Conservation (phyloP, 2,329 filamentous ascomycete species). For the Rhynchosporium secalis region DNA sequence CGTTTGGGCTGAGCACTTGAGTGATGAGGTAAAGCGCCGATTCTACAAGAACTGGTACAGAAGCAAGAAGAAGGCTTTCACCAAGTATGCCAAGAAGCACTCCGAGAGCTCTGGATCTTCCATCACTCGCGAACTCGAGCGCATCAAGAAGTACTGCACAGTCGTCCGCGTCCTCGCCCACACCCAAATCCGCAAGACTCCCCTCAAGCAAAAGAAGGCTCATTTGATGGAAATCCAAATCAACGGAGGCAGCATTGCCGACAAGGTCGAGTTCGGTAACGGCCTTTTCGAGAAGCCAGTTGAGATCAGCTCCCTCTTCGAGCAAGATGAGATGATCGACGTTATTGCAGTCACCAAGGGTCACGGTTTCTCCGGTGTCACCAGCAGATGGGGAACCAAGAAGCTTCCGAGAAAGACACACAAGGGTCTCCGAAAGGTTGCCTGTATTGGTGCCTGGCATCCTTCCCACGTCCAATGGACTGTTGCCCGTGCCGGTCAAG, state of each 20-base stretch:
- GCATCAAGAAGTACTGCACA: constrained; percentile 99
- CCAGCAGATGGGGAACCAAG: constrained; percentile 98
- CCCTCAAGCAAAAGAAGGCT: constrained; percentile 99
- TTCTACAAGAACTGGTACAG: constrained; percentile 99
- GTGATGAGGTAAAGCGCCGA: constrained; percentile 97
- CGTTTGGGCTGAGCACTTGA: constrained; percentile 99
- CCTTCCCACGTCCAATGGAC: constrained; percentile 99
- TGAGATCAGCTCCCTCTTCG: constrained; percentile 89
- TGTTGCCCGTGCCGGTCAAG: constrained; percentile 99
- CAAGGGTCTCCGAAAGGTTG: constrained; percentile 99
- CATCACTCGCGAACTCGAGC: constrained; percentile 96
- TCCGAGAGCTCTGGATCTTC: constrained; percentile 87
- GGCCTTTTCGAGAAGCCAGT: constrained; percentile 99
- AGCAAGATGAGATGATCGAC: constrained; percentile 99
- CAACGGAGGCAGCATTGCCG: constrained; percentile 93
- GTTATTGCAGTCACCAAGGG: constrained; percentile 99
- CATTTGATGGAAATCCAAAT: constrained; percentile 99
- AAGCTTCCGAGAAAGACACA: constrained; percentile 99
- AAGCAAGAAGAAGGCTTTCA: constrained; percentile 99
- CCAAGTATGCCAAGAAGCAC: constrained; percentile 99
- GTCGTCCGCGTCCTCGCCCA: constrained; percentile 98
- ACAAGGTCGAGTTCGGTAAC: constrained; percentile 96
- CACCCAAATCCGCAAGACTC: constrained; percentile 98
- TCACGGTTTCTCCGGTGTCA: constrained; percentile 98
- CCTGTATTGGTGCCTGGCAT: constrained; percentile 99